phyloP scores from a whole-genome alignment of 495 filamentous ascomycete genomes.

The Letharia lupina region DNA sequence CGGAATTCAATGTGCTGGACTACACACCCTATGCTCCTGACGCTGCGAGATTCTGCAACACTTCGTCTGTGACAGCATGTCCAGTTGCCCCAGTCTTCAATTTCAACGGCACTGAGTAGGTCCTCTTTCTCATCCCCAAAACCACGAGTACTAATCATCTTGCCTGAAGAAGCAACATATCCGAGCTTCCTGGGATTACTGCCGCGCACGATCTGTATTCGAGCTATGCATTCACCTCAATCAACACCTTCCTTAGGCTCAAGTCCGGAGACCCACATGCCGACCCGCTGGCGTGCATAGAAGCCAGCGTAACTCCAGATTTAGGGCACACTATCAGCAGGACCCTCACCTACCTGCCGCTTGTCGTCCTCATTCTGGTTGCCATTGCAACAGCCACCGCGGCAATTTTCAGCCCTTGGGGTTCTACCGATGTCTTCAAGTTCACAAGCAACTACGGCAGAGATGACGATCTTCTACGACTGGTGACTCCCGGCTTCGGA shows the following conservation, averaged over 20 bases:
- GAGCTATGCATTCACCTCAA: conserved; percentile 74
- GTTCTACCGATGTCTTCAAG: conserved; percentile 75
- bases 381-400: conserved; percentile 74
- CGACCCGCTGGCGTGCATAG: conserved; percentile 68
- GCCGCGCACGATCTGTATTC: conserved; percentile 69
- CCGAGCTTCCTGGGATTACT: conserved; percentile 60
- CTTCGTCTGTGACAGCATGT: conserved; percentile 54
- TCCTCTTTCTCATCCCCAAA: conserved; percentile 9
- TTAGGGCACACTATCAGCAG: conserved; percentile 55
- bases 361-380: conserved; percentile 68
- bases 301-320: conserved; percentile 71
- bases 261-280: conserved; percentile 59
- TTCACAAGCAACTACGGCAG: conserved; percentile 96
- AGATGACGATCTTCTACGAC: conserved; percentile 80
- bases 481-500: conserved; percentile 93
- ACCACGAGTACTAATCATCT: not conserved
- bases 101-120: conserved; percentile 46
- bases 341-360: conserved; percentile 68
- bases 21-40: conserved; percentile 55
- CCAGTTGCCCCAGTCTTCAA: conserved; percentile 68
- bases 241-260: conserved; percentile 60
- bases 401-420: conserved; percentile 88
- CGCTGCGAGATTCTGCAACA: conserved; percentile 52
- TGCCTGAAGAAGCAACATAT: conserved; percentile 39
- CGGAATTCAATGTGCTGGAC: conserved; percentile 60